These are phyloP conservation scores for Cnidoscolus chayamansa DNA, from an alignment of 441 rosid species.

Conservation along the genomic window DNA sequence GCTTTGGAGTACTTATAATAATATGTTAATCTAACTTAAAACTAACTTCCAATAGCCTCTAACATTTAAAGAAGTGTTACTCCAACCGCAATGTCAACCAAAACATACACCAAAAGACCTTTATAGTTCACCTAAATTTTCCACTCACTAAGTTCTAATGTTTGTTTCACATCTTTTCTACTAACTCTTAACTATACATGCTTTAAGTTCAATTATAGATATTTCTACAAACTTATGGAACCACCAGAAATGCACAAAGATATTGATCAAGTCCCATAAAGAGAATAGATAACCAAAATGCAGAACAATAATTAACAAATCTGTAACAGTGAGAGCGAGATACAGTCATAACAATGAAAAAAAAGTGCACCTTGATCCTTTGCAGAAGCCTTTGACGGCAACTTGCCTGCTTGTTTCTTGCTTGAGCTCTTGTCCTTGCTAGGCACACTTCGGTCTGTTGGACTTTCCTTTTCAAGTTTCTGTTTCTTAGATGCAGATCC, in stretches of 20 bases:
- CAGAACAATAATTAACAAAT: background rate
- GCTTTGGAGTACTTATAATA: no score
- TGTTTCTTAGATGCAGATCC: constrained; percentile 48
- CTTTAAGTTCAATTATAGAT: no score
- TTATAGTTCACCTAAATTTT: background rate
- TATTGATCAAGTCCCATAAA: background rate
- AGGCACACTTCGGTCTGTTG: constrained; percentile 33
- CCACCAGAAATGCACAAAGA: no score
- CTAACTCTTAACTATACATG: background rate
- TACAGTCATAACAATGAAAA: constrained; percentile 7
- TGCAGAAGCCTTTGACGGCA: constrained; percentile 42
- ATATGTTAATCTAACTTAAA: no score
- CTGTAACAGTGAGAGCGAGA: background rate
- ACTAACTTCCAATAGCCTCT: no score
- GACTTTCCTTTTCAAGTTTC: constrained; percentile 49
- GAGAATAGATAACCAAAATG: background rate
- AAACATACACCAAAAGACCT: background rate
- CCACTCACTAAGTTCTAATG: background rate
- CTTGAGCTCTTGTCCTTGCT: constrained; percentile 41
- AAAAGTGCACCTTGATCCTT: constrained; percentile 56
- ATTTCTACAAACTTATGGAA: background rate
- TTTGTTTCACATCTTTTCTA: background rate
- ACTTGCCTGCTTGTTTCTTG: constrained; percentile 56
- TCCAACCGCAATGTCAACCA: no score
- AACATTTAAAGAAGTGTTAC: no score